Conservation (phyloP, 805 yeast genomes). For the Kluyveromyces siamensis region DNA sequence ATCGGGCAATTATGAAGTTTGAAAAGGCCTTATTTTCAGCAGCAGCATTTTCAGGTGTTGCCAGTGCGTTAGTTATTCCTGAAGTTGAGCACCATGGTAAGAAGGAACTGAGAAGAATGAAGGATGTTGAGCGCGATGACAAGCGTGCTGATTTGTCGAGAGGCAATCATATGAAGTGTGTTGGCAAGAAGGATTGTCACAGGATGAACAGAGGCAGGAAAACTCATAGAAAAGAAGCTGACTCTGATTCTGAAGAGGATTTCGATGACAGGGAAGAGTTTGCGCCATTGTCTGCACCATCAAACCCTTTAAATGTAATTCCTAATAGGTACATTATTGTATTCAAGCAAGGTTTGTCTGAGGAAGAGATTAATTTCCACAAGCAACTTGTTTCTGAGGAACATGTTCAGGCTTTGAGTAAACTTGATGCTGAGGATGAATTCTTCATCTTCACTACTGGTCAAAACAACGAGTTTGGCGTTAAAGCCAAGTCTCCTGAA, state of each 20-base stretch:
- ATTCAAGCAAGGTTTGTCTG: constrained; percentile 55
- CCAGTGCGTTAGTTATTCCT: constrained; percentile 58
- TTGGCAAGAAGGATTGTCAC: background rate
- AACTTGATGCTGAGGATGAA: constrained; percentile 27
- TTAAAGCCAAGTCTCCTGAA: constrained; percentile 6
- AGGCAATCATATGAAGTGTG: background rate
- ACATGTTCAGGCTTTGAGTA: constrained; percentile 38
- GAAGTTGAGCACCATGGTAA: constrained; percentile 21
- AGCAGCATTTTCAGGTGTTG: constrained; percentile 31
- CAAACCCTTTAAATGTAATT: constrained; percentile 39
- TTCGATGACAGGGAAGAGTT: constrained; percentile 14
- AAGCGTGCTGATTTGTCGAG: background rate
- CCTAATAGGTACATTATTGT: constrained; percentile 80
- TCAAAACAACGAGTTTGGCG: constrained; percentile 11
- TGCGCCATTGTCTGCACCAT: constrained; percentile 41
- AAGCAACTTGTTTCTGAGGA: constrained; percentile 51
- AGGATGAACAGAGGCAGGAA: background rate
- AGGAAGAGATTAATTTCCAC: constrained; percentile 54
- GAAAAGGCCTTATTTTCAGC: constrained; percentile 22
- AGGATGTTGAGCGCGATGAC: constrained; percentile 2
- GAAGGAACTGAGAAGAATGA: background rate
- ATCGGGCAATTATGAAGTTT: constrained; percentile 11
- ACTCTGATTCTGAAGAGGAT: constrained; percentile 8
- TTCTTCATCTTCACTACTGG: constrained; percentile 31
- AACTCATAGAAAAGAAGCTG: constrained; percentile 1